Evolutionary conservation across 345 rosid genomes (phyloP).

Genomic region (Camelina laxa): DNA sequence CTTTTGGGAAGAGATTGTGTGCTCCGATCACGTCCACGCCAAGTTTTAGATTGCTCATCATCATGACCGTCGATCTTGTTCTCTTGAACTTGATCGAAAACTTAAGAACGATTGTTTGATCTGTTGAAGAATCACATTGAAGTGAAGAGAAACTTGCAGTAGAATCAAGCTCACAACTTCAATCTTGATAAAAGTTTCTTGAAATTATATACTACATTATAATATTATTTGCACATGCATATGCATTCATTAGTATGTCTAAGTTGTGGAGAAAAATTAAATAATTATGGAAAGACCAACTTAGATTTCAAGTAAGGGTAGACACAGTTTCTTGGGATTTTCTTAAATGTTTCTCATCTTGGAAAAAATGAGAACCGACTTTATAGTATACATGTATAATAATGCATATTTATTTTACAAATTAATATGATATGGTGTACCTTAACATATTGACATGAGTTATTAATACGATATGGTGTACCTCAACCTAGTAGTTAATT

Average conservation of each 20-base stretch:
- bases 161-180: slow-evolving; percentile 31
- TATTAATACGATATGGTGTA: slow-evolving; percentile 32
- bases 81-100: slow-evolving; percentile 21
- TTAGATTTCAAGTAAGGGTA: slow-evolving; percentile 44
- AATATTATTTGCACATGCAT: slow-evolving; percentile 33
- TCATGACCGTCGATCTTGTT: slow-evolving; percentile 30
- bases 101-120: not conserved
- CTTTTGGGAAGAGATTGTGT: slow-evolving; percentile 92
- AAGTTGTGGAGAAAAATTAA: slow-evolving; percentile 21
- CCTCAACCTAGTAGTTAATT: slow-evolving; percentile 21
- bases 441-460: slow-evolving; percentile 13
- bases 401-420: not conserved
- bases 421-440: slow-evolving; percentile 33
- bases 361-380: slow-evolving; percentile 35
- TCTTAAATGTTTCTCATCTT: slow-evolving; percentile 41
- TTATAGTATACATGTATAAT: slow-evolving; percentile 16
- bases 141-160: slow-evolving; percentile 45
- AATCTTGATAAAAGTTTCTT: slow-evolving; percentile 1
- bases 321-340: slow-evolving; percentile 41
- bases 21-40: slow-evolving; percentile 89
- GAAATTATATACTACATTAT: slow-evolving; percentile 24
- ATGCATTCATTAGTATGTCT: slow-evolving; percentile 31
- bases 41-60: slow-evolving; percentile 81
- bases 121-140: slow-evolving; percentile 23
- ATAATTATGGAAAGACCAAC: slow-evolving; percentile 27